Evolutionary conservation across 2,329 filamentous ascomycete species (phyloP).

Genomic region (Xylariaceae sp.): DNA sequence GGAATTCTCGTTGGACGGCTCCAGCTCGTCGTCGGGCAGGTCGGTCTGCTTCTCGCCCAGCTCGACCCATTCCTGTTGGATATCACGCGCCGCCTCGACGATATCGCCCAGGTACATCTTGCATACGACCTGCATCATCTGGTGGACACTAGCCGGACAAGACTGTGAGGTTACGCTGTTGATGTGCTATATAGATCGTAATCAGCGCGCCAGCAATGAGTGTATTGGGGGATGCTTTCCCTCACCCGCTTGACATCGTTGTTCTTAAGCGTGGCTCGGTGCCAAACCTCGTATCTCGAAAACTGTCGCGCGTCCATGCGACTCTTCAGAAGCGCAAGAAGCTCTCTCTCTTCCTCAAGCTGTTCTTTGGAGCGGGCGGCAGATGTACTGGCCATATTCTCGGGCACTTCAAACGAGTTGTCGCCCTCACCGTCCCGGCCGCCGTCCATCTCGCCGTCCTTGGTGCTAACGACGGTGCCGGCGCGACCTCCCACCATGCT

Average conservation of each 20-base stretch:
- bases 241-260: slow-evolving; percentile 60
- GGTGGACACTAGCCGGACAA: slow-evolving; percentile 64
- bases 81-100: slow-evolving; percentile 61
- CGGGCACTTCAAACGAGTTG: slow-evolving; percentile 49
- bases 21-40: slow-evolving; percentile 31
- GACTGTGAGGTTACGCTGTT: slow-evolving; percentile 77
- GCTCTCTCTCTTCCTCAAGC: slow-evolving; percentile 52
- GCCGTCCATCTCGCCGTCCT: slow-evolving; percentile 33
- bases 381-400: slow-evolving; percentile 29
- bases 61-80: slow-evolving; percentile 65
- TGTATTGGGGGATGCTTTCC: slow-evolving; percentile 3
- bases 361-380: slow-evolving; percentile 57
- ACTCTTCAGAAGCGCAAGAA: slow-evolving; percentile 54
- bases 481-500: slow-evolving; percentile 37
- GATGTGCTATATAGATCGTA: slow-evolving; percentile 47
- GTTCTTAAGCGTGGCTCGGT: slow-evolving; percentile 60
- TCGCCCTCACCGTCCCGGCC: slow-evolving; percentile 48
- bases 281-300: slow-evolving; percentile 63
- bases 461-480: slow-evolving; percentile 35
- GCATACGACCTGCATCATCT: slow-evolving; percentile 66
- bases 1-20: slow-evolving; percentile 26
- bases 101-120: slow-evolving; percentile 73
- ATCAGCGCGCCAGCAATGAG: not conserved
- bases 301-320: slow-evolving; percentile 61
- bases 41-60: slow-evolving; percentile 51